phyloP scores from a whole-genome alignment of 495 filamentous ascomycete genomes.

The Aspergillus bridgeri region DNA sequence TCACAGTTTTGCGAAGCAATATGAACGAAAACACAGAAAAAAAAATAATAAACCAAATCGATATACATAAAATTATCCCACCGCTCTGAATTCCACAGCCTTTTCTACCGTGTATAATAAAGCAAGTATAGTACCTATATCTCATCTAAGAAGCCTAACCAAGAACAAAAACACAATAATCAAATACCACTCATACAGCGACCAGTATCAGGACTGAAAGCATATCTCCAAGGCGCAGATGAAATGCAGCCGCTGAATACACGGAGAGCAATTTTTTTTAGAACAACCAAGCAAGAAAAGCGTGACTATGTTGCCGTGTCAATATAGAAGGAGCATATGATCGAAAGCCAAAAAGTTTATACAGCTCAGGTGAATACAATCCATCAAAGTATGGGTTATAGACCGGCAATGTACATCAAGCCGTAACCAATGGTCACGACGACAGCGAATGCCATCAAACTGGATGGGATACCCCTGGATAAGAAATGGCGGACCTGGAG shows the following conservation, averaged over 20 bases:
- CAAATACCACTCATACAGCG: too few species aligned
- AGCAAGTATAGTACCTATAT: not conserved
- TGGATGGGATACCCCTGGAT: slow-evolving; percentile 80
- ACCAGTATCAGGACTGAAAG: too few species aligned
- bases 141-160: not conserved
- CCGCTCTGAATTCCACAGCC: not conserved
- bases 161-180: not conserved
- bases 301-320: too few species aligned
- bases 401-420: slow-evolving; percentile 73
- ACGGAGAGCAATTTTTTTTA: not conserved
- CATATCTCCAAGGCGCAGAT: not conserved
- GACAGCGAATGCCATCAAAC: slow-evolving; percentile 75
- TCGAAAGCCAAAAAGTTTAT: not conserved
- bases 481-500: slow-evolving; percentile 92
- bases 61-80: not conserved
- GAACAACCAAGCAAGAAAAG: not conserved
- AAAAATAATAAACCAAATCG: not conserved
- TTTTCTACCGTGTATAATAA: not conserved
- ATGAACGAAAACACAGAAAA: not conserved
- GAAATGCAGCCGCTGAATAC: not conserved
- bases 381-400: slow-evolving; percentile 43
- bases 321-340: too few species aligned
- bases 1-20: not conserved
- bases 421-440: slow-evolving; percentile 84
- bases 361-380: too few species aligned